Evolutionary conservation across 352 stramenopile species (phyloP).

Genomic region (Pythium coloratum): DNA sequence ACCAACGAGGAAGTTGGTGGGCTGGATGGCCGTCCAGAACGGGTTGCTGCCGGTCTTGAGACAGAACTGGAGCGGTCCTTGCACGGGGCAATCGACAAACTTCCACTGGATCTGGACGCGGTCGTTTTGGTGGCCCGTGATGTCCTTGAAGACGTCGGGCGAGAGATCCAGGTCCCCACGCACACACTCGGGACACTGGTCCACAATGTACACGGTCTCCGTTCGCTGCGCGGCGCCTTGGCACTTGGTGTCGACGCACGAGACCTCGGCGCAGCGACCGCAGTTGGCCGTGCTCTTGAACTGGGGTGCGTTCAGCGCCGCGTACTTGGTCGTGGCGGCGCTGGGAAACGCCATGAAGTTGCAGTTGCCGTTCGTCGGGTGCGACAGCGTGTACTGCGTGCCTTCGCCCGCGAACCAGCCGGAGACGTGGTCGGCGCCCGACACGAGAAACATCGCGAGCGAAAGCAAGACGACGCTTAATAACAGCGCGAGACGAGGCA

Average conservation of each 20-base stretch:
- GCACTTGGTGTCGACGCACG: conserved; percentile 53
- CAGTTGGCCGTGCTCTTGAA: conserved; percentile 57
- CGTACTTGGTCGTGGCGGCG: conserved; percentile 50
- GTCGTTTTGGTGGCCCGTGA: conserved; percentile 34
- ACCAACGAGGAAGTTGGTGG: conserved; percentile 52
- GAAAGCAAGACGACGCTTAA: background rate
- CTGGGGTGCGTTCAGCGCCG: conserved; percentile 62
- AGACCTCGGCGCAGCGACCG: conserved; percentile 32
- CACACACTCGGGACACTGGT: conserved; percentile 58
- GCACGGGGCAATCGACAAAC: conserved; percentile 44
- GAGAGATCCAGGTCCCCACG: conserved; percentile 61
- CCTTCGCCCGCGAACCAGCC: conserved; percentile 25
- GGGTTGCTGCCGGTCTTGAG: conserved; percentile 60
- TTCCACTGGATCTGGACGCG: conserved; percentile 43
- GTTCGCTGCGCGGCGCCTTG: conserved; percentile 22
- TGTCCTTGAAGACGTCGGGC: conserved; percentile 36
- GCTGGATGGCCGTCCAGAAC: conserved; percentile 67
- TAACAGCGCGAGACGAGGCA: background rate
- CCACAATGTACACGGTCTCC: conserved; percentile 66
- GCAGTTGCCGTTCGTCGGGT: conserved; percentile 37
- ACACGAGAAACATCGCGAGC: background rate
- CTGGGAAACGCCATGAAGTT: conserved; percentile 64
- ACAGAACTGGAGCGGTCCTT: conserved; percentile 41
- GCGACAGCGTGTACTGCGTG: conserved; percentile 32
- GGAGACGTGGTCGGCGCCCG: background rate